Percentiles rank a stretch among this genome's conserved stretches.
These are phyloP conservation scores for Coprinopsis strossmayeri DNA, from an alignment of 768 basidiomycete genomes.

Conservation along the genomic window DNA sequence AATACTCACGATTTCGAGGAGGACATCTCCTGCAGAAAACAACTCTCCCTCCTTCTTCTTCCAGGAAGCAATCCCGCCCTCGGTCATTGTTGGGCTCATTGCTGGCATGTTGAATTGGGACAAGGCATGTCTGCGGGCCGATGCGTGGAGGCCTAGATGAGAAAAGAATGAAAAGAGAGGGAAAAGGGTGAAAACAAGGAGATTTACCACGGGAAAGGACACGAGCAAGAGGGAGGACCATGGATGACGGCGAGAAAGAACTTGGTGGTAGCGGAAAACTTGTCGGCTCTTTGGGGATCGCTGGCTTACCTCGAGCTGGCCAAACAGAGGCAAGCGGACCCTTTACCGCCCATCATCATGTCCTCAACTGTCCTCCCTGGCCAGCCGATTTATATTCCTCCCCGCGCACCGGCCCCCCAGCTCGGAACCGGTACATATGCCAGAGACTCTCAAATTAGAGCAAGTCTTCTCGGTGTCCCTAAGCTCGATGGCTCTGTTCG, in stretches of 20 bases:
- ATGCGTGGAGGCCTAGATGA: slow-evolving; percentile 73
- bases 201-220: slow-evolving; percentile 59
- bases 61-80: slow-evolving; percentile 97
- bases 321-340: slow-evolving; percentile 28
- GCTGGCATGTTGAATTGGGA: slow-evolving; percentile 93
- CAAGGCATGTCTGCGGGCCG: slow-evolving; percentile 71
- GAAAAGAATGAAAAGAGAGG: neutral
- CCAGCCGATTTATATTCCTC: slow-evolving; percentile 60
- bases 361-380: slow-evolving; percentile 56
- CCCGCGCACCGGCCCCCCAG: slow-evolving; percentile 44
- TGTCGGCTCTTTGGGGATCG: slow-evolving; percentile 16
- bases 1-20: slow-evolving; percentile 84
- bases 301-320: slow-evolving; percentile 20
- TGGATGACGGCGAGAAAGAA: slow-evolving; percentile 23
- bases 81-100: slow-evolving; percentile 99
- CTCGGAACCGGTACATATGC: slow-evolving; percentile 63
- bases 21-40: slow-evolving; percentile 85
- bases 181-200: neutral
- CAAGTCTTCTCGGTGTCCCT: slow-evolving; percentile 65
- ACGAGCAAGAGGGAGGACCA: slow-evolving; percentile 63
- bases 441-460: slow-evolving; percentile 56
- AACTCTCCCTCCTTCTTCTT: slow-evolving; percentile 94
- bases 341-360: slow-evolving; percentile 15
- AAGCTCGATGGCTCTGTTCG: slow-evolving; percentile 60
- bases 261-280: slow-evolving; percentile 13